These are phyloP conservation scores for Capsella bursapastoris DNA, from an alignment of 345 rosid genomes.

Conservation along the genomic window DNA sequence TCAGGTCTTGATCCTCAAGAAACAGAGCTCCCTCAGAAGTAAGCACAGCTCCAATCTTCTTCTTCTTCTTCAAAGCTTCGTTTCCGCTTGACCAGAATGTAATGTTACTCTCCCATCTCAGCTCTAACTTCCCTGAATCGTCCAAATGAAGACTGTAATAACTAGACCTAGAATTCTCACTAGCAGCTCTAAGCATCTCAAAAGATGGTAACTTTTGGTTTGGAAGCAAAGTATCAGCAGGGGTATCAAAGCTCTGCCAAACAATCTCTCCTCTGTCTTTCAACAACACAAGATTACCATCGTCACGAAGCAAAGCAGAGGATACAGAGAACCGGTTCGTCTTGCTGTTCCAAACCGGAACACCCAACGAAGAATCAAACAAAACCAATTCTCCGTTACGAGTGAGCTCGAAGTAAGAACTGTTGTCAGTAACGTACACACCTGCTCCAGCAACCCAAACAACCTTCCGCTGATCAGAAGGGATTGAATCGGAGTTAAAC, in stretches of 20 bases:
- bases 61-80: slow-evolving; percentile 30
- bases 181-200: slow-evolving; percentile 64
- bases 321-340: slow-evolving; percentile 59
- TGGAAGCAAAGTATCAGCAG: slow-evolving; percentile 74
- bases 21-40: slow-evolving; percentile 65
- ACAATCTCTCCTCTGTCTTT: slow-evolving; percentile 49
- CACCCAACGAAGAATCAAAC: slow-evolving; percentile 56
- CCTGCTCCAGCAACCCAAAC: slow-evolving; percentile 86
- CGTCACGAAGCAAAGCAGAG: slow-evolving; percentile 63
- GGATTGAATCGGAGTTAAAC: slow-evolving; percentile 64
- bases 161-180: slow-evolving; percentile 63
- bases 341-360: slow-evolving; percentile 62
- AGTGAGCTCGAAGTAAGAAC: slow-evolving; percentile 70
- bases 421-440: slow-evolving; percentile 54
- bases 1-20: slow-evolving; percentile 46
- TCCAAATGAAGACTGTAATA: slow-evolving; percentile 70
- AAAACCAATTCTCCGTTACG: slow-evolving; percentile 64
- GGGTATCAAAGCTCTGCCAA: slow-evolving; percentile 83
- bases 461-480: slow-evolving; percentile 51
- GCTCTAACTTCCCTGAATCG: slow-evolving; percentile 59
- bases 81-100: slow-evolving; percentile 62
- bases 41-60: slow-evolving; percentile 62
- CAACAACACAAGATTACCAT: slow-evolving; percentile 75
- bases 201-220: slow-evolving; percentile 60
- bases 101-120: slow-evolving; percentile 72